Percentiles rank a stretch among this genome's conserved stretches.
These are phyloP conservation scores for Solanum hybrid DNA, from an alignment of 305 asterid genomes.

Conservation along the genomic window DNA sequence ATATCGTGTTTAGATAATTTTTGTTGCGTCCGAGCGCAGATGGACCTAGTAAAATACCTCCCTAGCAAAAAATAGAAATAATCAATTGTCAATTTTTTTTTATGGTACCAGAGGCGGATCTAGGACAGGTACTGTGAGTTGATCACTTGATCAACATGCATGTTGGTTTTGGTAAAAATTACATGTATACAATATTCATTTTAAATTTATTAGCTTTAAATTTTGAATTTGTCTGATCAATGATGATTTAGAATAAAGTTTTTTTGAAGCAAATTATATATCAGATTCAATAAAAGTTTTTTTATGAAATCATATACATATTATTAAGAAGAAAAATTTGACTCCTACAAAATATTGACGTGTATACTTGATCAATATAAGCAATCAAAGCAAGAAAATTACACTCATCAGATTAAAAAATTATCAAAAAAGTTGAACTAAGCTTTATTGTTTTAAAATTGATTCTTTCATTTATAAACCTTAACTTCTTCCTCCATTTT, in stretches of 20 bases:
- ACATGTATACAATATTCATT: background rate
- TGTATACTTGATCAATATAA: background rate
- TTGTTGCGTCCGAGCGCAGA: slow-evolving; percentile 22
- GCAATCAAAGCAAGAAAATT: background rate
- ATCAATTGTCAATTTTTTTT: background rate
- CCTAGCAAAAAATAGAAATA: background rate
- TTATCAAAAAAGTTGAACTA: background rate
- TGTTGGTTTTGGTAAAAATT: background rate
- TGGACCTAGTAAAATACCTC: slow-evolving; percentile 25
- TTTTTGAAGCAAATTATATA: background rate
- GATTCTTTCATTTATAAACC: background rate
- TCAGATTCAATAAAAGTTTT: too few species aligned
- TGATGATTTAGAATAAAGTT: background rate
- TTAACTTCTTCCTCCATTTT: background rate
- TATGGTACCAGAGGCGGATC: background rate
- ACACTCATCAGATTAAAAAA: background rate
- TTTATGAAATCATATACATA: too few species aligned
- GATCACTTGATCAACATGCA: background rate
- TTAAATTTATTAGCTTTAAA: background rate
- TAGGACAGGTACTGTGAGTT: background rate
- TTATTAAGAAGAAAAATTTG: background rate
- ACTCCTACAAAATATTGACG: background rate
- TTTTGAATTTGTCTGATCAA: background rate
- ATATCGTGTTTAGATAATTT: slow-evolving; percentile 9
- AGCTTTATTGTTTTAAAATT: background rate